Conservation (phyloP, 805 yeast species). For the Candida golubevii region DNA sequence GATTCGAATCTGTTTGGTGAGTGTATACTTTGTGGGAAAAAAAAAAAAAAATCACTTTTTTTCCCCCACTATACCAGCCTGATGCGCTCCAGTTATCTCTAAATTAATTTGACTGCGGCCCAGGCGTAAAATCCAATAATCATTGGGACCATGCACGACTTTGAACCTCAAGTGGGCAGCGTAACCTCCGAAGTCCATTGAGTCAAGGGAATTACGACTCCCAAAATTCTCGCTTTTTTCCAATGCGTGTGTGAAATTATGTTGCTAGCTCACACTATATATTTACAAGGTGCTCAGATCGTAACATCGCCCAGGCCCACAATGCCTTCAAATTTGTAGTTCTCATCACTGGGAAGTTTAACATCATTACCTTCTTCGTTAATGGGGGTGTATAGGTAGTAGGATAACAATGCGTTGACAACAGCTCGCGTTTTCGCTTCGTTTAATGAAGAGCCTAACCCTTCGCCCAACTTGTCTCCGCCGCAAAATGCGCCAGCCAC, state of each 20-base stretch:
- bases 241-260: conserved; percentile 5
- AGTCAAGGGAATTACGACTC: neutral
- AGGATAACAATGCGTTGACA: conserved; percentile 83
- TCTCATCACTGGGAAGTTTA: conserved; percentile 57
- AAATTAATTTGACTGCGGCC: conserved; percentile 10
- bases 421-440: conserved; percentile 94
- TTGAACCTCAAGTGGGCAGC: too few relatives aligned
- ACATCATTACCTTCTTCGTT: conserved; percentile 38
- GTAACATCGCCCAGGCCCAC: conserved; percentile 44
- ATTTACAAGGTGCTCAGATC: conserved; percentile 25
- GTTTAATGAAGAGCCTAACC: conserved; percentile 82
- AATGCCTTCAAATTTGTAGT: conserved; percentile 38
- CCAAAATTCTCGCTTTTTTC: neutral
- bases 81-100: conserved; percentile 7
- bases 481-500: conserved; percentile 92
- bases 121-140: neutral
- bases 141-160: too few relatives aligned
- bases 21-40: too few relatives aligned
- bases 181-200: neutral
- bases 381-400: conserved; percentile 87
- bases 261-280: conserved; percentile 11
- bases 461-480: conserved; percentile 80
- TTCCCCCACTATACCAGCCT: neutral
- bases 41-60: conserved; percentile 1
- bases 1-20: too few relatives aligned